Conservation (phyloP, 805 yeast genomes). For the Grigorovia jiainica region DNA sequence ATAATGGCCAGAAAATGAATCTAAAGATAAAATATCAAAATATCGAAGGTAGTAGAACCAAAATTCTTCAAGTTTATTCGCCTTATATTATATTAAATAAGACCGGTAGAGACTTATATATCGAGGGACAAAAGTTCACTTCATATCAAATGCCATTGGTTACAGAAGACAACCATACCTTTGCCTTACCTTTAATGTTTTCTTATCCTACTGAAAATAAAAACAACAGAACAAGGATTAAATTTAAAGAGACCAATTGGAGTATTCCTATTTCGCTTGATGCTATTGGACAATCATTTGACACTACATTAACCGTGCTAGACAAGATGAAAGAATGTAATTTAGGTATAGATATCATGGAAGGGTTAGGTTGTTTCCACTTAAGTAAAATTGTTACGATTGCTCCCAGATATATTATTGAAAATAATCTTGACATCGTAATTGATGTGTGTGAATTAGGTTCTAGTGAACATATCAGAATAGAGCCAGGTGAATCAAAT, state of each 20-base stretch:
- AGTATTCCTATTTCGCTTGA: slow-evolving; percentile 75
- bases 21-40: slow-evolving; percentile 56
- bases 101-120: slow-evolving; percentile 56
- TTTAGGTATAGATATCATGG: slow-evolving; percentile 64
- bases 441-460: slow-evolving; percentile 63
- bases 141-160: slow-evolving; percentile 38
- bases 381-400: slow-evolving; percentile 69
- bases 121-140: slow-evolving; percentile 50
- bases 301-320: slow-evolving; percentile 39
- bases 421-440: slow-evolving; percentile 48
- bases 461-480: slow-evolving; percentile 38
- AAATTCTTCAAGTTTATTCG: slow-evolving; percentile 61
- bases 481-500: slow-evolving; percentile 37
- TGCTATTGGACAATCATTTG: slow-evolving; percentile 77
- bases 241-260: slow-evolving; percentile 60
- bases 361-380: slow-evolving; percentile 79
- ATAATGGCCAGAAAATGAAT: slow-evolving; percentile 58
- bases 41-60: slow-evolving; percentile 40
- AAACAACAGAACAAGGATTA: slow-evolving; percentile 55
- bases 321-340: slow-evolving; percentile 54
- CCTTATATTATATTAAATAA: slow-evolving; percentile 80
- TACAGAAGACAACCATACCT: slow-evolving; percentile 20
- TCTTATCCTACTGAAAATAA: slow-evolving; percentile 63
- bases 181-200: slow-evolving; percentile 63
- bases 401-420: slow-evolving; percentile 72